Base-by-base conservation (phyloP, 2,329 filamentous ascomycete genomes). In the Didymella arachidicola region DNA sequence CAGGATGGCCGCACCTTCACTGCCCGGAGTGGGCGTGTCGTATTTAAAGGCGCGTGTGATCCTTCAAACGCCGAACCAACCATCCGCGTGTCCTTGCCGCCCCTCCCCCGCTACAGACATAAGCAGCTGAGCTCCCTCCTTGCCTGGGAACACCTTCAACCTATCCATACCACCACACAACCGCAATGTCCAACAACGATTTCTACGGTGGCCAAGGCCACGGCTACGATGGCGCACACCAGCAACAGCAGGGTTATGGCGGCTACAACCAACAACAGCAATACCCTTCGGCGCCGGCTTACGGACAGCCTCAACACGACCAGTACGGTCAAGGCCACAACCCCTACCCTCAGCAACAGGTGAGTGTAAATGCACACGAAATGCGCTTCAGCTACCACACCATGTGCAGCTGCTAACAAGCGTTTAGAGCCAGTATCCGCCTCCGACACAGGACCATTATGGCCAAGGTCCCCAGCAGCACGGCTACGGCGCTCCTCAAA, bases 171-270 rank as follows among this genome's bases (percentile, higher is more conserved):
- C 18, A 26, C 30, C 11, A 19, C 27, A 49, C 19, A 38, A 46
- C 10, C 42, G 47, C 36, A 48, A 71, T 71, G 67, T 63, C 68
- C 19, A 71, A 61, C 45, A 60, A 73, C 55, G 72, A 74, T 46
- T 77, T 77, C 59, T 78, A 78, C 66, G 72, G 74, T 50, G 68
- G 69, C 30, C 66, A 71, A 47, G 63, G 63, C 46, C 68, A 70
- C 52, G 66, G 66, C 56, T 67, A 71, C 36, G 64, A 69, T 18
- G 68, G 67, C 53, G 66, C 66, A 41, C 68, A 67, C 30, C 71
- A 71, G 45, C 68, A 70, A 45, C 68, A 66, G 51, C 68, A 69
- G 41, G 63, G 61, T 43, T 67, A 71, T 34, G 65, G 64, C 26
- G 65, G 67, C 57, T 59, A 73, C 49, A 63, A 64, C 44, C 65